phyloP scores from a whole-genome alignment of 352 stramenopile species.

The Pythium oligandrum region DNA sequence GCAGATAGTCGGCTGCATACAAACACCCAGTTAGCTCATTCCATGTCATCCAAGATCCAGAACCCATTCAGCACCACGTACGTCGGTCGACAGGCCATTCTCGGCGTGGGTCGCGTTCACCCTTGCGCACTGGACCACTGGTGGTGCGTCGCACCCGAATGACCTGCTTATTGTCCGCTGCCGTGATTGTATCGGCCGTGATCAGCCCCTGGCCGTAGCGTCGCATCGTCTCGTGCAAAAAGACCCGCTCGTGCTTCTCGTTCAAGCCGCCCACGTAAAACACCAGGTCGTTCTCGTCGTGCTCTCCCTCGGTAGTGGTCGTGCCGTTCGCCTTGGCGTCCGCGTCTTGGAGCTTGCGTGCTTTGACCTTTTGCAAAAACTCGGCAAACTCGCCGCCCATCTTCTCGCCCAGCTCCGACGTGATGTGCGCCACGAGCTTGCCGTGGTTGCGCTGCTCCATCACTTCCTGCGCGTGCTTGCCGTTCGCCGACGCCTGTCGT shows the following conservation, averaged over 20 bases:
- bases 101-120: constrained; percentile 46
- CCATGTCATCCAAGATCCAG: no score
- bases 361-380: constrained; percentile 62
- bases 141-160: constrained; percentile 61
- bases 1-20: constrained; percentile 84
- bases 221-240: constrained; percentile 89
- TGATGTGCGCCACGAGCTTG: constrained; percentile 48
- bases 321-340: constrained; percentile 7
- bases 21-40: no score
- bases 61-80: constrained; percentile 21
- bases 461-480: constrained; percentile 17
- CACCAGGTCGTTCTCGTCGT: constrained; percentile 34
- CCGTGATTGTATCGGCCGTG: constrained; percentile 84
- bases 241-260: constrained; percentile 86
- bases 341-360: constrained; percentile 26
- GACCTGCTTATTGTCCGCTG: constrained; percentile 69
- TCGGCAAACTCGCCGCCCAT: constrained; percentile 69
- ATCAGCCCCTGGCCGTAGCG: constrained; percentile 71
- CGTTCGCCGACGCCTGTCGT: constrained; percentile 4
- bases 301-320: constrained; percentile 1
- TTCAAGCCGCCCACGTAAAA: constrained; percentile 76
- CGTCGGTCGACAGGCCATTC: constrained; percentile 72
- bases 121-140: constrained; percentile 30
- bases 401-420: constrained; percentile 48
- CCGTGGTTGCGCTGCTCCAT: constrained; percentile 42